phyloP scores from a whole-genome alignment of 2,329 filamentous ascomycete species.

The Colletotrichum acutatum region DNA sequence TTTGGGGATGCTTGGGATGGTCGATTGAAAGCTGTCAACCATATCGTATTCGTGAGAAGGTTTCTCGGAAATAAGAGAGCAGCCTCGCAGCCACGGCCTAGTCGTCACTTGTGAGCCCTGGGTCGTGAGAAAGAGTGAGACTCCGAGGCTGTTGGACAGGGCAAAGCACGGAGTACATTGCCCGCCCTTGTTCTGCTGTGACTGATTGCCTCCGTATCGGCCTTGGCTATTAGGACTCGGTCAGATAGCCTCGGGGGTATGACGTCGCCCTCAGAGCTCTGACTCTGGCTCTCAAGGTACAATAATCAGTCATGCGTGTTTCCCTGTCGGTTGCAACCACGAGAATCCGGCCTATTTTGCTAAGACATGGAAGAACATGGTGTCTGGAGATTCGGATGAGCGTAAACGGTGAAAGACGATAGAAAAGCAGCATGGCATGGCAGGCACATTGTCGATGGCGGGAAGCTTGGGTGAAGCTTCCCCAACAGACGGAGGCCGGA shows the following conservation, averaged over 20 bases:
- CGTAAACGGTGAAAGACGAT: not conserved
- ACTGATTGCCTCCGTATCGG: conserved; percentile 9
- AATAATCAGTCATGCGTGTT: not conserved
- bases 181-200: conserved; percentile 1
- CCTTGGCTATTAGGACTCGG: conserved; percentile 16
- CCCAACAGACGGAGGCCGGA: not conserved
- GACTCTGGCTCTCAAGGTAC: conserved; percentile 3
- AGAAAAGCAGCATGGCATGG: not conserved
- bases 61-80: not conserved
- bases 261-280: conserved; percentile 25
- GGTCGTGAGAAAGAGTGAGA: not conserved
- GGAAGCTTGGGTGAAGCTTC: conserved; percentile 1
- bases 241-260: not conserved
- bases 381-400: not conserved
- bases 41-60: not conserved
- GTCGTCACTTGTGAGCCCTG: not conserved
- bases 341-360: not conserved
- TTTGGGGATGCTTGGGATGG: not conserved
- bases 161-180: not conserved
- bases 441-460: not conserved
- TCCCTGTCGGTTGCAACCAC: not conserved
- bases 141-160: not conserved
- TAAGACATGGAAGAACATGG: not conserved
- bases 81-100: not conserved
- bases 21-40: not conserved